Evolutionary conservation across 352 stramenopile genomes (phyloP), one percentile per base, ranked within the genome.

Genomic region (Globisporangium paddicum): DNA sequence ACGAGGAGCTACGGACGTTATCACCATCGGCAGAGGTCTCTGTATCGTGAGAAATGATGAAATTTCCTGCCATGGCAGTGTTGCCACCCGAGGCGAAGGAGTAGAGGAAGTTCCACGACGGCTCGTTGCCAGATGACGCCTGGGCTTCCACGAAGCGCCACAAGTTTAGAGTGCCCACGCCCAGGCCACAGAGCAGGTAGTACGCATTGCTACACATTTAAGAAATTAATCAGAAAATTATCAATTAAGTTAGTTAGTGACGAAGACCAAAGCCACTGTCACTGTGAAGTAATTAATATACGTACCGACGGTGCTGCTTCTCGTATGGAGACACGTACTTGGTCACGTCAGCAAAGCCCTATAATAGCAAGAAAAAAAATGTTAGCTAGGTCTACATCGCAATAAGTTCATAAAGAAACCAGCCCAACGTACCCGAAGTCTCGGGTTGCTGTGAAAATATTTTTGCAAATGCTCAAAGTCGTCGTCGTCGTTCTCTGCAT

Each of bases 381-480:
- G 3, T 40, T 8, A 67, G 41, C 58, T 6, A 49, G 16, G 26
- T 58, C 41, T 42, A 34, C 45, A n/a, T n/a, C 10, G 42, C 44
- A 13, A 37, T 32, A 25, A 10, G 16, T 2, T 13, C 5, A 23
- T 32, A 16, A 19, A 32, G 46, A n/a, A 25, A 3, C 46, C n/a
- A n/a, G n/a, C n/a, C n/a, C n/a, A 47, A 61, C 68, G 64, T 67
- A 93, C 85, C 28, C 82, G 73, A 52, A 90, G 63, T 64, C 68
- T 87, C 41, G 5, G 44, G 45, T 86, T 84, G 1, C 60, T 69
- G 53, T 82, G 52, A 44, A 92, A 95, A 14, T 85, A 73, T 47
- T 93, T 93, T 21, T 90, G 78, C 35, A 90, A 75, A 58, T 93
- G 79, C 59, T 92, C 73, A 55, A 87, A 85, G 52, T 92, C 77